A percentile compares a stretch with the other conserved stretches of the same genome.
Conservation (phyloP, 306 rosid genomes). For the barrel medic (Medicago truncatula) region DNA sequence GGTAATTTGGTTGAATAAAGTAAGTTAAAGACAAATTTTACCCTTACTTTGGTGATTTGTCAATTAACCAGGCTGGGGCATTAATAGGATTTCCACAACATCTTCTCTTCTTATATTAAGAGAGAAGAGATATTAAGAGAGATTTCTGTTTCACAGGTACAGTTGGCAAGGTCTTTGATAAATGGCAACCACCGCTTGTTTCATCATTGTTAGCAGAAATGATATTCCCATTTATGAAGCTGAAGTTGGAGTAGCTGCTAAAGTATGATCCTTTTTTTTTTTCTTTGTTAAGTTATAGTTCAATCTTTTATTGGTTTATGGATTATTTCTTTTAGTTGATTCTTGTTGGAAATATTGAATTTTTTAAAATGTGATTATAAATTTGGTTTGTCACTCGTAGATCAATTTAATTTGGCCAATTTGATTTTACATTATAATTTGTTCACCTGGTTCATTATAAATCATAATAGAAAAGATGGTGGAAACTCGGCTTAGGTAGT, state of each 20-base stretch:
- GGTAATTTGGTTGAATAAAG: too few species aligned
- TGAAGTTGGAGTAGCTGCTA: conserved; percentile 96
- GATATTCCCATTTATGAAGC: conserved; percentile 98
- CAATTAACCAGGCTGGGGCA: too few species aligned
- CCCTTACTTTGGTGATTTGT: too few species aligned
- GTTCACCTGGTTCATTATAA: not conserved
- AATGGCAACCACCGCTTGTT: conserved; percentile 96
- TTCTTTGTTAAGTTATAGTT: not conserved
- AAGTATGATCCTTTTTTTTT: conserved; percentile 55
- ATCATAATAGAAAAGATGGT: too few species aligned
- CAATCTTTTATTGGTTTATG: conserved; percentile 9
- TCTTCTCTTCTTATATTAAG: too few species aligned
- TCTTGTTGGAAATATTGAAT: conserved; percentile 14
- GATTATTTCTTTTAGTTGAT: not conserved
- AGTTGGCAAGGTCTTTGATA: conserved; percentile 25
- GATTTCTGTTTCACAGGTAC: not conserved
- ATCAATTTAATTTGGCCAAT: too few species aligned
- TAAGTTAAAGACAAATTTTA: too few species aligned
- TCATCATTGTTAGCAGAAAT: conserved; percentile 94
- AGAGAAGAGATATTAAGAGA: too few species aligned
- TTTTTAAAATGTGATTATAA: conserved; percentile 7
- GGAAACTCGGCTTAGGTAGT: too few species aligned
- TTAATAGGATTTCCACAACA: too few species aligned
- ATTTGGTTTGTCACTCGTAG: not conserved
- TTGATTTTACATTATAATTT: not conserved